Evolutionary conservation across 2,329 filamentous ascomycete genomes (phyloP), one percentile per base, ranked within the genome.

Genomic region (Myotisia sp.): DNA sequence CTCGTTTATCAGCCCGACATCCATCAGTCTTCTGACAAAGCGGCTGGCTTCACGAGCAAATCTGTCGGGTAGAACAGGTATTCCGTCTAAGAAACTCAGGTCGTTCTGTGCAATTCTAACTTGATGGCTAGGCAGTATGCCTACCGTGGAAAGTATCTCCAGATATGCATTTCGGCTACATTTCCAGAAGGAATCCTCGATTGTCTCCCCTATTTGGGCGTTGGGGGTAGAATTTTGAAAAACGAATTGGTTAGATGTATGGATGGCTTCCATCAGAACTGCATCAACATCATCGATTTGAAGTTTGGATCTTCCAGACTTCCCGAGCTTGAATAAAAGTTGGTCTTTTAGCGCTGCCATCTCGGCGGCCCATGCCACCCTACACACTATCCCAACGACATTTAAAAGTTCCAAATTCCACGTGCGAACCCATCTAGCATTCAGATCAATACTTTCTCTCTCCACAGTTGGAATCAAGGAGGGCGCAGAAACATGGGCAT

Each of bases 391-490:
- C 26, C 90, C 90, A 12, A 87, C 83, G 19, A 86, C 81, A 27
- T 87, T 74, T 24, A 98, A 66, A 67, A 98, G 82, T 53, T 95
- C 90, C 14, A 83, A 68, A 48, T 98, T 98, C 92, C 90, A 98
- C 10, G 77, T 84, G 42, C 85, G 78, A 10, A 98, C 87, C 67
- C 85, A 93, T 37, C 86, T 75, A 10, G 90, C 92, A 53, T 98
- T 95, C 42, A 98, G 67, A 55, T 98, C 90, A 38, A 98, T 93
- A 35, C 84, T 90, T 53, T 98, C 90, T 51, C 90, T 76, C 57
- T 98, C 90, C 2, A 98, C 92, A 0, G 90, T 98, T 0, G 90
- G 90, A 37, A 98, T 98, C 9, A 98, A 77, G 0, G 87, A 94
- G 1, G 86, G 90, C 0, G 90, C 90, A 8, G 87, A 95, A 19